These are phyloP conservation scores for Botryotinia globosa DNA, from an alignment of 2,329 filamentous ascomycete genomes.

Conservation along the genomic window DNA sequence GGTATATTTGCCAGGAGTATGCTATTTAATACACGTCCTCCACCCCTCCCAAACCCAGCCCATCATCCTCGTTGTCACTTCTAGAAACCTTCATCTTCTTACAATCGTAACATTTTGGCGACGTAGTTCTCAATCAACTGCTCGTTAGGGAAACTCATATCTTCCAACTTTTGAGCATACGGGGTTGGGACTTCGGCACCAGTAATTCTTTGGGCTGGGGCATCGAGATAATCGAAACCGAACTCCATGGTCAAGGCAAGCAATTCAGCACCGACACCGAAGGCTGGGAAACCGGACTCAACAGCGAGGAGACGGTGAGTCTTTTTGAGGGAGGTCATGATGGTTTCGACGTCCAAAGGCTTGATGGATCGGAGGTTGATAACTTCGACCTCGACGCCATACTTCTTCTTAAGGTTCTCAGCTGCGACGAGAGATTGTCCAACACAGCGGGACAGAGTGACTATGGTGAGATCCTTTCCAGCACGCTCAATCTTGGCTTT, in stretches of 20 bases:
- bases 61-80: slow-evolving; percentile 3
- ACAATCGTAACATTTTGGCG: slow-evolving; percentile 83
- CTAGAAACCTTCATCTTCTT: slow-evolving; percentile 34
- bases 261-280: slow-evolving; percentile 89
- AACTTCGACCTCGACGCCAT: slow-evolving; percentile 92
- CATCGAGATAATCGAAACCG: slow-evolving; percentile 94
- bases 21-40: slow-evolving; percentile 16
- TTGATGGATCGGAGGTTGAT: slow-evolving; percentile 98
- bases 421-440: slow-evolving; percentile 87
- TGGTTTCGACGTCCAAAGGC: slow-evolving; percentile 91
- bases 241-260: slow-evolving; percentile 96
- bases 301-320: slow-evolving; percentile 87
- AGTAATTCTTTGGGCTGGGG: slow-evolving; percentile 88
- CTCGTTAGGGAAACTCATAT: slow-evolving; percentile 93
- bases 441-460: slow-evolving; percentile 91
- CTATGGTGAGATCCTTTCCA: slow-evolving; percentile 94
- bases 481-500: slow-evolving; percentile 98
- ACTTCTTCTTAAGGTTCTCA: slow-evolving; percentile 90
- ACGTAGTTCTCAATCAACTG: slow-evolving; percentile 82
- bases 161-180: slow-evolving; percentile 88
- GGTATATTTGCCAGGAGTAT: slow-evolving; percentile 17
- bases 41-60: neutral
- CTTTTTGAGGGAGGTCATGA: slow-evolving; percentile 98
- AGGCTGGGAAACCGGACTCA: slow-evolving; percentile 94
- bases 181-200: slow-evolving; percentile 97